These are phyloP conservation scores for Aspergillus candidus DNA, from an alignment of 2,329 filamentous ascomycete genomes.

Conservation along the genomic window DNA sequence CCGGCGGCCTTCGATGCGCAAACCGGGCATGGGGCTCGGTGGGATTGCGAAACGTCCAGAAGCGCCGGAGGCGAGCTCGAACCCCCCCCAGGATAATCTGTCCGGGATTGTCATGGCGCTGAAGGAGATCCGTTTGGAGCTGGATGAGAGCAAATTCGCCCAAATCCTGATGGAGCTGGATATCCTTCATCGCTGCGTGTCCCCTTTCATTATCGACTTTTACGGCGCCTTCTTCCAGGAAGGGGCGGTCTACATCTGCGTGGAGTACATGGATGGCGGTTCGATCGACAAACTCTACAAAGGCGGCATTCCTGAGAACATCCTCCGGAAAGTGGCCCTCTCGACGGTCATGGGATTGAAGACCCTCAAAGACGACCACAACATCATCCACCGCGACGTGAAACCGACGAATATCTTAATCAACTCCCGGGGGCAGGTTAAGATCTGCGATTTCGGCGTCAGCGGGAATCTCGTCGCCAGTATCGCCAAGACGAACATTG, in stretches of 20 bases:
- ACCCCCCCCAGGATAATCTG: conserved; percentile 21
- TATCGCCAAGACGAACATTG: conserved; percentile 98
- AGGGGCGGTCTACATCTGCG: conserved; percentile 97
- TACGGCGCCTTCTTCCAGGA: conserved; percentile 99
- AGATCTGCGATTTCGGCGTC: conserved; percentile 98
- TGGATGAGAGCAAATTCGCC: conserved; percentile 94
- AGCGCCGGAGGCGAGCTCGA: conserved; percentile 13
- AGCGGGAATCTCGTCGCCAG: conserved; percentile 94
- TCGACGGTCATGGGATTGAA: conserved; percentile 88
- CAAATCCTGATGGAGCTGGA: conserved; percentile 97
- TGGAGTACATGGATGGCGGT: conserved; percentile 98
- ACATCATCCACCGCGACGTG: conserved; percentile 97
- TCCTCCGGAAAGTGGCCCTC: conserved; percentile 84
- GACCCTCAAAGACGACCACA: conserved; percentile 92
- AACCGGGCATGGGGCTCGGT: conserved; percentile 54
- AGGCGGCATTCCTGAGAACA: conserved; percentile 80
- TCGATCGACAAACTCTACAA: conserved; percentile 94
- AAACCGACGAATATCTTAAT: conserved; percentile 98
- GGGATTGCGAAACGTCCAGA: conserved; percentile 49
- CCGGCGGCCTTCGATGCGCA: conserved; percentile 60
- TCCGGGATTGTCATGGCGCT: conserved; percentile 88
- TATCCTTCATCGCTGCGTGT: conserved; percentile 88
- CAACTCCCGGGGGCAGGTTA: conserved; percentile 85
- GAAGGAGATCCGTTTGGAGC: conserved; percentile 94
- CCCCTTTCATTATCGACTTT: conserved; percentile 96